Conservation (phyloP, 2,329 filamentous ascomycete species). For the Fusarium beomiforme region DNA sequence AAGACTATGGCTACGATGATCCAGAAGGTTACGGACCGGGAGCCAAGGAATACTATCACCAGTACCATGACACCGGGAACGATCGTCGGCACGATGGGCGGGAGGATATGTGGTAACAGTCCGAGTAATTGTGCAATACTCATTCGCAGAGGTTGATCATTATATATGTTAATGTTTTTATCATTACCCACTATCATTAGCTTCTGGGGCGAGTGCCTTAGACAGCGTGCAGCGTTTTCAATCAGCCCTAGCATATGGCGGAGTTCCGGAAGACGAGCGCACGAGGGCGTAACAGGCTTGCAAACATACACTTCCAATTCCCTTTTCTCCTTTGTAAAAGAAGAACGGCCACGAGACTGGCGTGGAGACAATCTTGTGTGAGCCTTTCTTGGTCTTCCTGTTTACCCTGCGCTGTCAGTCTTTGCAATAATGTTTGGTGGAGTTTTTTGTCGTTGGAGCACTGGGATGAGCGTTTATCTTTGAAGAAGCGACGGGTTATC, state of each 20-base stretch:
- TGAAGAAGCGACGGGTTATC: conserved; percentile 17
- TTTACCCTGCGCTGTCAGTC: conserved; percentile 10
- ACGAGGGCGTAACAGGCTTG: conserved; percentile 36
- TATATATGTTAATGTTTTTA: conserved; percentile 38
- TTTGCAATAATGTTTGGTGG: conserved; percentile 26
- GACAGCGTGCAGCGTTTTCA: conserved; percentile 39
- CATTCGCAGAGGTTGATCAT: conserved; percentile 24
- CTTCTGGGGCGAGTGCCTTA: conserved; percentile 30
- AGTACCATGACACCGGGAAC: conserved; percentile 49
- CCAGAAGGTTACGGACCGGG: conserved; percentile 52
- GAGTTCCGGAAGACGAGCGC: conserved; percentile 47
- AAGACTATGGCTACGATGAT: conserved; percentile 52
- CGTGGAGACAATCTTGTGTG: conserved; percentile 24
- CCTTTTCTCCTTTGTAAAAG: conserved; percentile 29
- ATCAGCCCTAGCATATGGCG: conserved; percentile 47
- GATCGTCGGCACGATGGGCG: conserved; percentile 49
- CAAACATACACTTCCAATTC: conserved; percentile 28
- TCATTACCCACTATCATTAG: conserved; percentile 31
- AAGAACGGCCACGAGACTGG: conserved; percentile 25
- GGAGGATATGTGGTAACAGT: conserved; percentile 57
- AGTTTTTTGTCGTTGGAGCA: conserved; percentile 36
- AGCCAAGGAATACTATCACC: conserved; percentile 55
- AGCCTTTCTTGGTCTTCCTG: conserved; percentile 13
- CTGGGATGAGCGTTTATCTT: conserved; percentile 39
- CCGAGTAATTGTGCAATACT: conserved; percentile 6